phyloP scores from a whole-genome alignment of 2,329 filamentous ascomycete species.

The Xenoacremonium recifei region DNA sequence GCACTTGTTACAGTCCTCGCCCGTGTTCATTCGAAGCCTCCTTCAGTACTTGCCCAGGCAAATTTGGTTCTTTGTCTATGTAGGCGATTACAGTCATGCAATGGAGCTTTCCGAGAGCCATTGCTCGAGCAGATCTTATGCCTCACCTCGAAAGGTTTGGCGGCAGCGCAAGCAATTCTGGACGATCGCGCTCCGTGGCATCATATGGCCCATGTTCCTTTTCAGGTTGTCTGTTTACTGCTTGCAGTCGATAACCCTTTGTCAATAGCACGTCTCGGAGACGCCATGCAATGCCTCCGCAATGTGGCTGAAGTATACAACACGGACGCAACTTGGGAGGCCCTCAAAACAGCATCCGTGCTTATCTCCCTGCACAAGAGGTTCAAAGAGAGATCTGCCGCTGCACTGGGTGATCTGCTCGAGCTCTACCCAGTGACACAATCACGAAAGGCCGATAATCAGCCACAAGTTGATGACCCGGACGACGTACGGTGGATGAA shows the following conservation, averaged over 20 bases:
- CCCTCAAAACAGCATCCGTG: slow-evolving; percentile 52
- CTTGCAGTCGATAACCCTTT: slow-evolving; percentile 53
- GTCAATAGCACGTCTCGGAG: slow-evolving; percentile 45
- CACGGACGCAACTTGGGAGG: slow-evolving; percentile 49
- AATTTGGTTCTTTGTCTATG: slow-evolving; percentile 57
- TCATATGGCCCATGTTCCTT: slow-evolving; percentile 58
- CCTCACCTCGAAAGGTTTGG: slow-evolving; percentile 43
- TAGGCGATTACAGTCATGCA: slow-evolving; percentile 51
- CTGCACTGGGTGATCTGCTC: slow-evolving; percentile 37
- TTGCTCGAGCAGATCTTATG: slow-evolving; percentile 47
- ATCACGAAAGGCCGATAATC: too few species aligned
- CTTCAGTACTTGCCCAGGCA: slow-evolving; percentile 48
- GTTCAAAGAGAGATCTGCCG: slow-evolving; percentile 44
- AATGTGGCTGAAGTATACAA: slow-evolving; percentile 42
- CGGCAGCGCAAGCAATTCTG: slow-evolving; percentile 46
- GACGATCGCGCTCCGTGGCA: slow-evolving; percentile 52
- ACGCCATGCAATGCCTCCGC: slow-evolving; percentile 48
- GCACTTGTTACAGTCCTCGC: slow-evolving; percentile 41
- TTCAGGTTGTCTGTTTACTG: slow-evolving; percentile 55
- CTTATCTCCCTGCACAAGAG: slow-evolving; percentile 52
- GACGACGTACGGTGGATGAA: too few species aligned
- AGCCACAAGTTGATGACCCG: too few species aligned
- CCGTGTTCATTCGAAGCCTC: slow-evolving; percentile 36
- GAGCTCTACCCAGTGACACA: slow-evolving; percentile 28
- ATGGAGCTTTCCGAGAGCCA: slow-evolving; percentile 40